These are phyloP conservation scores for Jimgerdemannia flammicorona DNA, from an alignment of 192 early-diverging fungal genomes.

Conservation along the genomic window DNA sequence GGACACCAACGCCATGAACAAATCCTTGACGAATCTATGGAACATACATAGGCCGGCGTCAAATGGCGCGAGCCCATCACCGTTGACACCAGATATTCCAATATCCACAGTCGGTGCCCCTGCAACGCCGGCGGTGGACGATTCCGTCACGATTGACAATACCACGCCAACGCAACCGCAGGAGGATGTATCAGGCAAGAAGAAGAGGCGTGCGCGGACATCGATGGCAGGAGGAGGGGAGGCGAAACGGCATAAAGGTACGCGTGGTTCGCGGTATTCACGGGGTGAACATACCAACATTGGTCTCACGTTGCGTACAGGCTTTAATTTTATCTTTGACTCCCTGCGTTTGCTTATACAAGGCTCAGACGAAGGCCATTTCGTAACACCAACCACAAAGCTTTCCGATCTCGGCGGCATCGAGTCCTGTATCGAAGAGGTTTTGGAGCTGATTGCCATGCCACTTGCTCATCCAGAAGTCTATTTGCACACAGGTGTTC, in stretches of 20 bases:
- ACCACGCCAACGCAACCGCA: conserved; percentile 22
- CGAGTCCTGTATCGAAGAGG: conserved; percentile 84
- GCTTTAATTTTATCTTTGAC: neutral
- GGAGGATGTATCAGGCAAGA: conserved; percentile 13
- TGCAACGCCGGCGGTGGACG: conserved; percentile 26
- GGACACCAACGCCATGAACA: conserved; percentile 56
- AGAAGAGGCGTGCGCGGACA: conserved; percentile 26
- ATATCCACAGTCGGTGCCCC: conserved; percentile 17
- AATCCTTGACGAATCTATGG: conserved; percentile 51
- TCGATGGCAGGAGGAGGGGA: conserved; percentile 5
- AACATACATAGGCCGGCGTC: conserved; percentile 26
- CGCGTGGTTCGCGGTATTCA: neutral
- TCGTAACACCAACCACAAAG: conserved; percentile 35
- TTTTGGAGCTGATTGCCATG: conserved; percentile 90
- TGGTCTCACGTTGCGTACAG: no score
- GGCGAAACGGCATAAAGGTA: conserved; percentile 23
- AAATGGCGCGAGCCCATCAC: neutral
- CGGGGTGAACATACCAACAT: neutral
- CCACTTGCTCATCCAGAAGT: conserved; percentile 93
- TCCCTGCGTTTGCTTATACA: neutral
- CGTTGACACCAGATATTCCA: conserved; percentile 10
- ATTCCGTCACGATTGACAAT: conserved; percentile 18
- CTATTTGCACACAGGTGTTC: conserved; percentile 86
- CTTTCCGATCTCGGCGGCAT: conserved; percentile 89
- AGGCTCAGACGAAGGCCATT: conserved; percentile 13